Percentiles rank a stretch among this genome's conserved stretches.
phyloP scores from a whole-genome alignment of 78 protist genomes.

The Dictyostelium capitatum region DNA sequence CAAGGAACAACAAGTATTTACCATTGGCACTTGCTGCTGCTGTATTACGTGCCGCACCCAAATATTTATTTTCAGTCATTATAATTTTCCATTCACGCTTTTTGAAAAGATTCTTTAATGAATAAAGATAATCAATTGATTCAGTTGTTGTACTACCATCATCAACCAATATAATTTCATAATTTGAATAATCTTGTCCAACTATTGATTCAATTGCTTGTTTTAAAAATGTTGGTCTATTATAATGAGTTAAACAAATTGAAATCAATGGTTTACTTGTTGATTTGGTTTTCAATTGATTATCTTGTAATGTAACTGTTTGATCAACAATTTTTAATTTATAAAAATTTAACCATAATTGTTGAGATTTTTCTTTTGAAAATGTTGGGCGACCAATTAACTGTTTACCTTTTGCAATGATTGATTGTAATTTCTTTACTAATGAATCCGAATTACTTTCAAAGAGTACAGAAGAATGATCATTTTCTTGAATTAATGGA shows the following conservation, averaged over 20 bases:
- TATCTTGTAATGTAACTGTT: background rate
- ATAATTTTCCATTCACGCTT: constrained; percentile 18
- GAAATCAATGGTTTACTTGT: constrained; percentile 36
- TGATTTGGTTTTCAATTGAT: background rate
- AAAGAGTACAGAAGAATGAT: constrained; percentile 27
- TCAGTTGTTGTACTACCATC: constrained; percentile 53
- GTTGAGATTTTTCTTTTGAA: constrained; percentile 14
- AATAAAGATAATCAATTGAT: constrained; percentile 23
- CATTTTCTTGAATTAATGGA: constrained; percentile 18
- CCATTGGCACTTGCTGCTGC: constrained; percentile 51
- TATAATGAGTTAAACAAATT: constrained; percentile 54
- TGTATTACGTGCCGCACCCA: constrained; percentile 82
- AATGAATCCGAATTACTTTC: background rate
- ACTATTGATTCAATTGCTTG: constrained; percentile 58
- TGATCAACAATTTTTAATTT: background rate
- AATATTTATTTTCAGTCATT: constrained; percentile 53
- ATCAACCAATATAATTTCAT: constrained; percentile 59
- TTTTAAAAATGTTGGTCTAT: constrained; percentile 46
- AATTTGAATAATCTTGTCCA: constrained; percentile 23
- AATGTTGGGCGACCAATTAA: constrained; percentile 28
- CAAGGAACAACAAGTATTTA: constrained; percentile 36
- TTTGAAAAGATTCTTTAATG: constrained; percentile 9
- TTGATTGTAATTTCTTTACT: background rate
- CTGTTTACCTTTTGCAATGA: background rate
- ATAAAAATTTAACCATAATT: constrained; percentile 43